Evolutionary conservation across 2,329 filamentous ascomycete genomes (phyloP), one percentile per base, ranked within the genome.

Genomic region (Trichoderma polysporum): DNA sequence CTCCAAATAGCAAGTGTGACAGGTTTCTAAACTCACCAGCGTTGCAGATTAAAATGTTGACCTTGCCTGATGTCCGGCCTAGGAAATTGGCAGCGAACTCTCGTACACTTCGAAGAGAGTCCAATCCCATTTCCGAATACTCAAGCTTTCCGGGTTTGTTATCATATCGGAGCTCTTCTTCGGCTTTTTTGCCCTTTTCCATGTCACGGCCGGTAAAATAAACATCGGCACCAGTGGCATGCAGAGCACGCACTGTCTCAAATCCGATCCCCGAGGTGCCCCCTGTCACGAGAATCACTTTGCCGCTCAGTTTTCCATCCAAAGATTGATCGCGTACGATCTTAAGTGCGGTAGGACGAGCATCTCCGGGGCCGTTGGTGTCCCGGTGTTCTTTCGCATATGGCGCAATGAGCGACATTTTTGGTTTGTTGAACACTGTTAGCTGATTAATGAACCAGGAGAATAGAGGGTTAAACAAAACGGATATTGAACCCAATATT

Each of bases 251-350:
- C 1, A 76, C 80, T 3, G 80, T 83, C 67, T 83, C 79, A 33
- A 79, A 68, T 10, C 82, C 82, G n/a, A 83, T 72, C 1, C 81
- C 82, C 17, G 78, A 75, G 5, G 77, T 78, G 19, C 72, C 73
- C n/a, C 82, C 82, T 0, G 82, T 83, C 50, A 84, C 76, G 15
- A 83, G 68, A 9, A 79, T 71, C 25, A 79, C 76, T 54, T 79
- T 80, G 53, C 73, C 76, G 3, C 37, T 29, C 41, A 75, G 74
- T 49, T 75, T 77, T 53, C 75, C 76, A 7, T 71, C 68, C 3
- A 72, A 53, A 7, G 77, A 61, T 13, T 73, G 69, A 62, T 80
- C 77, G 41, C 75, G 60, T 52, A 80, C 69, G 39, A 80, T 75
- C 60, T 78, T 73, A 17, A 76, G 64, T 0, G 78, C 78, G 0